A percentile compares a stretch with the other conserved stretches of the same genome.
These are phyloP conservation scores for Stylosanthes scabra DNA, from an alignment of 331 rosid genomes.

Conservation along the genomic window DNA sequence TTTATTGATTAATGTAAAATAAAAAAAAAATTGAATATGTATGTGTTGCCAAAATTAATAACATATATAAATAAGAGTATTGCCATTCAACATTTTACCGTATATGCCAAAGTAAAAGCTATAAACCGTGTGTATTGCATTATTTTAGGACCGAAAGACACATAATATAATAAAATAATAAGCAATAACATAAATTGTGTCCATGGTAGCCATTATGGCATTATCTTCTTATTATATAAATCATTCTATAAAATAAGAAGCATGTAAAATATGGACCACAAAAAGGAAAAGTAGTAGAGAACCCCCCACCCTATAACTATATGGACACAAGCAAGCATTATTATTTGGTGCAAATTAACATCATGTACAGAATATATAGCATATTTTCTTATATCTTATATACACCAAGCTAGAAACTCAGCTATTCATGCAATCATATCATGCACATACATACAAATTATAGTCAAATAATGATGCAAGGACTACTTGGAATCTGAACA, in stretches of 20 bases:
- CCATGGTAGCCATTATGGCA: not conserved
- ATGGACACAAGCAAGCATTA: constrained; percentile 31
- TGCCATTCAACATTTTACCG: too few relatives aligned
- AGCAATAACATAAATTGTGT: not conserved
- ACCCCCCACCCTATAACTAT: not conserved
- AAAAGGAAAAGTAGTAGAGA: constrained; percentile 12
- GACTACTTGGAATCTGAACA: not conserved
- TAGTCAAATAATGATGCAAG: constrained; percentile 18
- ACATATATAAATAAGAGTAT: too few relatives aligned
- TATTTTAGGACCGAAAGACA: not conserved
- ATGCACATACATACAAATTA: not conserved
- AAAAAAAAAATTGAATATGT: too few relatives aligned
- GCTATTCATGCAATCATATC: not conserved
- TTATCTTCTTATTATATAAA: not conserved
- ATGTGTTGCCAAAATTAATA: too few relatives aligned
- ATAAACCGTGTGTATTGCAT: not conserved
- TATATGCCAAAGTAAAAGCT: not conserved
- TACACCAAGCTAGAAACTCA: not conserved
- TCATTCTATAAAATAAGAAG: constrained; percentile 24
- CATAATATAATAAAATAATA: not conserved
- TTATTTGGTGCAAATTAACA: constrained; percentile 36
- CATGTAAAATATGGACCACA: constrained; percentile 42
- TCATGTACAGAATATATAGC: constrained; percentile 11
- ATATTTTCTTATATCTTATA: not conserved
- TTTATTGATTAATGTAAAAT: too few relatives aligned